Percentiles rank a stretch among this genome's conserved stretches.
phyloP scores from a whole-genome alignment of 2,329 filamentous ascomycete species.

The Epichloe bromicola region DNA sequence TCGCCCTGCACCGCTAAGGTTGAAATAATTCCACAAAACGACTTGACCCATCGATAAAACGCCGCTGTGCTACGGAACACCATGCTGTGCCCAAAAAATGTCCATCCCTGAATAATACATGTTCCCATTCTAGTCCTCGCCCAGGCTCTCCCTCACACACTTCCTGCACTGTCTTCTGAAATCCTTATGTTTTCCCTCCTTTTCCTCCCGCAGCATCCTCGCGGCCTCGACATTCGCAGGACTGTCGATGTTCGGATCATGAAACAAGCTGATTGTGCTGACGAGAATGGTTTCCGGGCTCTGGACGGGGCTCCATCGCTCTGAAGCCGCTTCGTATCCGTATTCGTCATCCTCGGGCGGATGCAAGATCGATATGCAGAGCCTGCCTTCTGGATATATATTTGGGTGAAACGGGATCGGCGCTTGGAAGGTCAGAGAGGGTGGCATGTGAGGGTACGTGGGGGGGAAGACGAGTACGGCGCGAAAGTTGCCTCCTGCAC shows the following conservation, averaged over 20 bases:
- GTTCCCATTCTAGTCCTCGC: constrained; percentile 42
- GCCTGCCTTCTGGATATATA: constrained; percentile 73
- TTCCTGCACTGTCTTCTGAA: constrained; percentile 68
- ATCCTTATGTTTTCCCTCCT: constrained; percentile 45
- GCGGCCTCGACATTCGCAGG: constrained; percentile 93
- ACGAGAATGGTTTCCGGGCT: constrained; percentile 93
- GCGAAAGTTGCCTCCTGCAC: constrained; percentile 77
- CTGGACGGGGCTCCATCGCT: constrained; percentile 92
- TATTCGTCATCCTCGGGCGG: constrained; percentile 88
- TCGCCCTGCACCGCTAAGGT: background rate
- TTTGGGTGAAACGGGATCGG: constrained; percentile 89
- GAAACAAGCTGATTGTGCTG: constrained; percentile 83
- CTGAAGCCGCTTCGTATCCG: constrained; percentile 80
- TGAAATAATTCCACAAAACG: background rate
- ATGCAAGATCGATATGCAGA: constrained; percentile 96
- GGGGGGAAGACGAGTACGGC: constrained; percentile 71
- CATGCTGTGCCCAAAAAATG: background rate
- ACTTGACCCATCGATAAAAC: background rate
- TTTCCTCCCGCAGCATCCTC: constrained; percentile 71
- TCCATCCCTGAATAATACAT: background rate
- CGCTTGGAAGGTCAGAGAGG: constrained; percentile 73
- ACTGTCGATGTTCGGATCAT: constrained; percentile 87
- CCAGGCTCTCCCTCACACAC: constrained; percentile 70
- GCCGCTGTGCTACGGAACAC: background rate
- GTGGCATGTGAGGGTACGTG: constrained; percentile 78